These are phyloP conservation scores for Xanthoconium stramineum DNA, from an alignment of 768 basidiomycete species.

Conservation along the genomic window DNA sequence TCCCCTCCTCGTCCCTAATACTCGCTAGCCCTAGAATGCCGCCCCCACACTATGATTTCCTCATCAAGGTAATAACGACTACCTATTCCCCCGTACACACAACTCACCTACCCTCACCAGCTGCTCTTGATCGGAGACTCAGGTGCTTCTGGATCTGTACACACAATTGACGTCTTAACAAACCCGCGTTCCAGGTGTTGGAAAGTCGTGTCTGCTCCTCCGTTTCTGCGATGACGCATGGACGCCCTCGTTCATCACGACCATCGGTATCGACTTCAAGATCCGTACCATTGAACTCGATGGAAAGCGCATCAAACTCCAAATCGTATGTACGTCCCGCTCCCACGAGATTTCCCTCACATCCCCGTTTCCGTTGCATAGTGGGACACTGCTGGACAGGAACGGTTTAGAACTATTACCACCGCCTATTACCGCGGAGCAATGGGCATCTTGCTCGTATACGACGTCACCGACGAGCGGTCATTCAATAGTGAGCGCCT, in stretches of 20 bases:
- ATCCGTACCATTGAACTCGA: slow-evolving; percentile 98
- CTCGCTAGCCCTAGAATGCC: slow-evolving; percentile 51
- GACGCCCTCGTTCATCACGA: slow-evolving; percentile 99
- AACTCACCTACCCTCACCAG: slow-evolving; percentile 36
- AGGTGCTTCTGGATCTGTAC: slow-evolving; percentile 42
- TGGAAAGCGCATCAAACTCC: slow-evolving; percentile 97
- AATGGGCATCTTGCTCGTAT: slow-evolving; percentile 98
- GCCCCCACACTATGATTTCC: slow-evolving; percentile 94
- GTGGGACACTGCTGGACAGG: slow-evolving; percentile 99
- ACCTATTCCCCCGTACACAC: not conserved
- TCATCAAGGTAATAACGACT: slow-evolving; percentile 70
- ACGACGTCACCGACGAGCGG: slow-evolving; percentile 92
- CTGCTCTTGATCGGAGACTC: slow-evolving; percentile 96
- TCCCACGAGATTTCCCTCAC: not conserved
- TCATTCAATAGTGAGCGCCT: slow-evolving; percentile 89
- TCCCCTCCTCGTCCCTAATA: not conserved
- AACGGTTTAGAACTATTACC: slow-evolving; percentile 97
- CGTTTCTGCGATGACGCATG: slow-evolving; percentile 99
- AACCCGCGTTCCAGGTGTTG: slow-evolving; percentile 60
- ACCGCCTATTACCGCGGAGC: slow-evolving; percentile 99
- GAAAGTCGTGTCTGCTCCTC: slow-evolving; percentile 92
- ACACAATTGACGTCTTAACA: slow-evolving; percentile 4
- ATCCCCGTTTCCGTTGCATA: slow-evolving; percentile 30
- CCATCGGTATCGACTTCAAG: slow-evolving; percentile 99
- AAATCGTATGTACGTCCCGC: slow-evolving; percentile 67